Percentiles rank a stretch among this genome's conserved stretches.
Conservation (phyloP, 83 land plant species). For the Picea abies region DNA sequence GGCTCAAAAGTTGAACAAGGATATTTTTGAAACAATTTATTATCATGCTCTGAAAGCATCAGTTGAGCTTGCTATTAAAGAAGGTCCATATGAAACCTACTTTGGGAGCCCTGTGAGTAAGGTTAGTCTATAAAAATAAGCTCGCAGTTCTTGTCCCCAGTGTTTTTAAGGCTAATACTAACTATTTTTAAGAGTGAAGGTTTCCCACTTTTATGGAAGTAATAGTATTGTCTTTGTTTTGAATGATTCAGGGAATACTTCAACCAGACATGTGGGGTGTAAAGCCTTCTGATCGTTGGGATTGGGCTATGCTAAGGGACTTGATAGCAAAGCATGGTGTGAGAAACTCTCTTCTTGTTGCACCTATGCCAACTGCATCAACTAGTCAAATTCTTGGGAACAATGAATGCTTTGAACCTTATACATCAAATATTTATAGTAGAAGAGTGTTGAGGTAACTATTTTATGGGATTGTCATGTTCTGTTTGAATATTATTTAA, state of each 20-base stretch:
- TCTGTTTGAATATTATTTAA: background rate
- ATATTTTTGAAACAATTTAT: constrained; percentile 93
- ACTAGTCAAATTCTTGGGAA: constrained; percentile 97
- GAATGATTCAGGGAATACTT: constrained; percentile 59
- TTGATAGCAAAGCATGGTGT: constrained; percentile 61
- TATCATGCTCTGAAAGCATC: constrained; percentile 87
- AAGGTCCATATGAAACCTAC: constrained; percentile 88
- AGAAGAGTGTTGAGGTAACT: constrained; percentile 84
- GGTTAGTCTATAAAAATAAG: constrained; percentile 31
- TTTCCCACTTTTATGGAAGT: background rate
- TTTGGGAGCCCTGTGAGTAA: constrained; percentile 85
- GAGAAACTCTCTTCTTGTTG: constrained; percentile 86
- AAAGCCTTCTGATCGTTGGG: constrained; percentile 80
- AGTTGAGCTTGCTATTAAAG: constrained; percentile 63
- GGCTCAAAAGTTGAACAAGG: constrained; percentile 88
- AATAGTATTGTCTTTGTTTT: background rate
- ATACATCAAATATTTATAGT: constrained; percentile 93
- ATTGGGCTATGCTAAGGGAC: constrained; percentile 68
- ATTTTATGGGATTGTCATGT: constrained; percentile 1
- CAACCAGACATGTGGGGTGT: constrained; percentile 98
- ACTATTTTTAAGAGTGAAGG: background rate
- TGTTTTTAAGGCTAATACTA: background rate
- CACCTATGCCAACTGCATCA: constrained; percentile 99
- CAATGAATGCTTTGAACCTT: constrained; percentile 98
- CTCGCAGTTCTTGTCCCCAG: background rate